phyloP scores from a whole-genome alignment of 2,329 filamentous ascomycete genomes.

The Ophiocordyceps unilateralis region DNA sequence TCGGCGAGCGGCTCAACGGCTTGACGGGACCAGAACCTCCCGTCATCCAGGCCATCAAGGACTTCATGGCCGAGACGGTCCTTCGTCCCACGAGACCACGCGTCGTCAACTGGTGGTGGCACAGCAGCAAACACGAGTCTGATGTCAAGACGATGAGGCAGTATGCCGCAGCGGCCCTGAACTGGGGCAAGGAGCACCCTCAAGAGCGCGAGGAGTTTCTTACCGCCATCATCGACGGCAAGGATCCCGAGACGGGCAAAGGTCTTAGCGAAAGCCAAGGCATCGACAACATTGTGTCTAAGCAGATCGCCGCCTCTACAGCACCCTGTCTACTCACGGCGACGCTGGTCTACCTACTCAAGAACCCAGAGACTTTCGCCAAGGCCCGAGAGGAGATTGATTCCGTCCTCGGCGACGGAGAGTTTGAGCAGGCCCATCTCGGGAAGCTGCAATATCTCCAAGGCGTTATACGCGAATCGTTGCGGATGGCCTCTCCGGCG shows the following conservation, averaged over 20 bases:
- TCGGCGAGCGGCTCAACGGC: conserved; percentile 29
- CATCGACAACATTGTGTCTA: conserved; percentile 51
- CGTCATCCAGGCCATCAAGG: conserved; percentile 35
- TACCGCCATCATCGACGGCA: conserved; percentile 37
- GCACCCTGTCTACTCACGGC: conserved; percentile 26
- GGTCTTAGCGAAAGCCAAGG: conserved; percentile 40
- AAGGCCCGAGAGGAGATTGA: conserved; percentile 37
- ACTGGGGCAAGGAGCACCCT: conserved; percentile 33
- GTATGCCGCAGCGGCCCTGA: conserved; percentile 38
- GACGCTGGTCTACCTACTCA: conserved; percentile 31
- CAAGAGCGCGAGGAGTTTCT: conserved; percentile 42
- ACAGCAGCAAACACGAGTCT: conserved; percentile 33
- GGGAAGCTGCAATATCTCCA: conserved; percentile 33
- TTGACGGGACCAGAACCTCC: conserved; percentile 28
- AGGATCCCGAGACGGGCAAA: conserved; percentile 43
- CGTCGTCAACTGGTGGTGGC: conserved; percentile 32
- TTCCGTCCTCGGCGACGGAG: conserved; percentile 25
- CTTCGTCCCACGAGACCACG: conserved; percentile 33
- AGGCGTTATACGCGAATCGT: conserved; percentile 33
- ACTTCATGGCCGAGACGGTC: conserved; percentile 36
- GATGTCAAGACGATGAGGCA: conserved; percentile 36
- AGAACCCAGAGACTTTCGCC: conserved; percentile 28
- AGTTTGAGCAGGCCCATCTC: conserved; percentile 30
- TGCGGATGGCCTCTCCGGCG: conserved; percentile 35
- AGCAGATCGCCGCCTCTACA: conserved; percentile 41